Base-by-base conservation (phyloP, 306 rosid species). In the Gastrolobium villosum region DNA sequence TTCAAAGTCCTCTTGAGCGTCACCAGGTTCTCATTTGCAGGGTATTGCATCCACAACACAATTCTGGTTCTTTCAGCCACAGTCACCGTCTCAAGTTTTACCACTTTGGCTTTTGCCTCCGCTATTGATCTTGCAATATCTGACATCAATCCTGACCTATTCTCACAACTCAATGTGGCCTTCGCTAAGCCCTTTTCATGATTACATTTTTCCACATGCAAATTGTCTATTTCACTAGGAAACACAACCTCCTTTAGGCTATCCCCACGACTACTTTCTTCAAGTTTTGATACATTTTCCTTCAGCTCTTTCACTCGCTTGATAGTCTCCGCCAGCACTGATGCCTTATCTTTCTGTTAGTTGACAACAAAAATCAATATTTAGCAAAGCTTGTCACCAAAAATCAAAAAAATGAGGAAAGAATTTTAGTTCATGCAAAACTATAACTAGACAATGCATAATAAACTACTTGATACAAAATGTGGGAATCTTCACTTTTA, bases 321-420 rank as follows among this genome's bases (percentile, higher is more conserved):
- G 36, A 93, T 82, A 11, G 91, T 85, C 84, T 89, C 92, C 2
- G 61, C 79, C 44, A 93, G 86, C 46, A 90, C 80, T 9, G 90
- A 78, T 44, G 94, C 96, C 82, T 93, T 93, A 93, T 90, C 91
- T 87, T 74, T 85, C 94, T 92, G 77, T 76, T 54, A 34, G 57
- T 54, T 41, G 15, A 32, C 43, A 44, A 28, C 39, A 70, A 35
- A 57, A 32, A 41, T 70, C 71, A 49, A 46, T 35, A 32, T 28
- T 70, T 28, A 74, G 37, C 44, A 11, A 6, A 6, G 41, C 46
- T 60, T 66, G 69, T 68, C 72, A 34, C 15, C n/a, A 10, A 54
- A 45, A 35, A 26, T 63, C 20, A 41, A 34, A 13, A n/a, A 39
- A 75, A 75, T 15, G 26, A 39, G 34, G 34, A 15, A 7, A 43